Conservation (phyloP, 1,284 basidiomycete genomes). For the Trichosporon asahii region DNA sequence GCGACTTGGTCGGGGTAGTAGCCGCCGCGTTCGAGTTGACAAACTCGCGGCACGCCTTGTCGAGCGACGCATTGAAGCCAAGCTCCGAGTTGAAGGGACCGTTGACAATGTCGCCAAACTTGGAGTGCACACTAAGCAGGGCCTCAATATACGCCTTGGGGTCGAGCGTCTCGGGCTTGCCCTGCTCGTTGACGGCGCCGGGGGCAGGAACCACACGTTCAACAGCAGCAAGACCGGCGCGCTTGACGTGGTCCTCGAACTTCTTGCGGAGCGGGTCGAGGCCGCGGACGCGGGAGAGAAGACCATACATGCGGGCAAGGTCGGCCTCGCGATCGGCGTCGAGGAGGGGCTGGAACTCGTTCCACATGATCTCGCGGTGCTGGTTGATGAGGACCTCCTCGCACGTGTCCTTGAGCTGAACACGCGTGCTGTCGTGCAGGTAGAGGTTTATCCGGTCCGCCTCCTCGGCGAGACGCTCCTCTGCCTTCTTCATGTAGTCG, state of each 20-base stretch:
- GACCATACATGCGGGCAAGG: slow-evolving; percentile 88
- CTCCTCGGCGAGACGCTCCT: slow-evolving; percentile 87
- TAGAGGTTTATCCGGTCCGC: slow-evolving; percentile 94
- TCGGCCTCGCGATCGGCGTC: slow-evolving; percentile 93
- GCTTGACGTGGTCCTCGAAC: slow-evolving; percentile 94
- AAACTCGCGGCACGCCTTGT: slow-evolving; percentile 92
- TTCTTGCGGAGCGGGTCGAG: slow-evolving; percentile 86
- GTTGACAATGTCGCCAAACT: slow-evolving; percentile 86
- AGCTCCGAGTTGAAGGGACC: slow-evolving; percentile 91
- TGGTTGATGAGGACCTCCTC: slow-evolving; percentile 88
- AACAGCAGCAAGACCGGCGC: slow-evolving; percentile 77
- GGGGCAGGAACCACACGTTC: slow-evolving; percentile 62
- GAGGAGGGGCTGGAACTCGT: slow-evolving; percentile 88
- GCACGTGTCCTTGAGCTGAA: slow-evolving; percentile 75
- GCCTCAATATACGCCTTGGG: slow-evolving; percentile 94
- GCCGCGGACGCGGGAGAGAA: slow-evolving; percentile 86
- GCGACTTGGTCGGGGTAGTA: slow-evolving; percentile 81
- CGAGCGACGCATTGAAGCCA: slow-evolving; percentile 90
- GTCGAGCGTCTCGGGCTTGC: slow-evolving; percentile 63
- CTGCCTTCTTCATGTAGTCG: slow-evolving; percentile 96
- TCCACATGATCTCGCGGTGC: slow-evolving; percentile 84
- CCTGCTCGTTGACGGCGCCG: slow-evolving; percentile 60
- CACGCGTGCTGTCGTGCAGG: slow-evolving; percentile 81
- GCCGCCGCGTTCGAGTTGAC: slow-evolving; percentile 93
- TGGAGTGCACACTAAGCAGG: slow-evolving; percentile 82